Evolutionary conservation across 768 basidiomycete species (phyloP), one percentile per base, ranked within the genome.

Genomic region (Macrolepiota albuminosa): DNA sequence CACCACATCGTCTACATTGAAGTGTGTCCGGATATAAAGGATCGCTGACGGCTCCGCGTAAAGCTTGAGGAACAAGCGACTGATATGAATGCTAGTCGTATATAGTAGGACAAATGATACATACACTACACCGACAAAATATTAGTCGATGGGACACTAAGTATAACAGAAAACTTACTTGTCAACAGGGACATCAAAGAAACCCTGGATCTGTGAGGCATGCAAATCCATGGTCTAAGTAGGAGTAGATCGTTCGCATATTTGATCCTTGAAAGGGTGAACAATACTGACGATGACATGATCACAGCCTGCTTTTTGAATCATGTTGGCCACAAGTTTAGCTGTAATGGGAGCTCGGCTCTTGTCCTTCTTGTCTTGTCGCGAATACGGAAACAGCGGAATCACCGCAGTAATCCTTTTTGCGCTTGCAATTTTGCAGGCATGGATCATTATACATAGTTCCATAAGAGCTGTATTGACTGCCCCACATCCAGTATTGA

Each of bases 331-430:
- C 29, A 99, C 93, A 31, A 99, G 86, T 77, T 98, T 99, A 51
- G 96, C 96, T 5, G 95, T 95, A 68, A 98, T 98, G 54, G 96
- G 96, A 7, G 95, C 96, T 63, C 96, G 83, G 67, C 94, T 96
- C 78, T 98, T 98, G 82, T 99, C 96, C 75, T 98, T 99, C 74
- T 98, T 98, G 79, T 99, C 97, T 74, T 98, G 97, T 59, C 97
- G 81, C 9, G 97, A 87, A 73, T 99, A 99, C 1, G 97, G 96
- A 75, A 94, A 99, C 39, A 97, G 84, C 45, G 97, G 97, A 59
- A 98, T 84, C 63, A 99, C 95, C n/a, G 96, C 97, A 6, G 97
- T 99, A 70, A 99, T 98, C 62, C 97, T 82, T 74, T 91, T 92
- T 50, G 97, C 95, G 64, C 93, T 96, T n/a, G 97, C 96, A 68